These are phyloP conservation scores for Mrakia gelida DNA, from an alignment of 768 basidiomycete species.

Conservation along the genomic window DNA sequence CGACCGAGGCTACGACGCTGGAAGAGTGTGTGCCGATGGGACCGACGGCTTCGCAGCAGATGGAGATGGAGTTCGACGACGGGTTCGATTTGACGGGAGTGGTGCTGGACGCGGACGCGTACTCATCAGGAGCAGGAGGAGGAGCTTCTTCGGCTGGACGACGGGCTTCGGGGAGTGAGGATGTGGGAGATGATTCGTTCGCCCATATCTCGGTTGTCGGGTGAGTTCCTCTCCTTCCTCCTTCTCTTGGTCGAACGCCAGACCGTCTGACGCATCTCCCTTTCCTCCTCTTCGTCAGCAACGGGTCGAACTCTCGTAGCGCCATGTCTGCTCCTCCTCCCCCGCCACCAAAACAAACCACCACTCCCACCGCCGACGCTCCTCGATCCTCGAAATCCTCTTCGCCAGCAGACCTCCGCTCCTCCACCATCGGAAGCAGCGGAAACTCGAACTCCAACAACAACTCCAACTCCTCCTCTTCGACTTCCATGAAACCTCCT, in stretches of 20 bases:
- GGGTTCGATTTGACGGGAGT: conserved; percentile 5
- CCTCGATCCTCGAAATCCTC: background rate
- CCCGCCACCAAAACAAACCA: background rate
- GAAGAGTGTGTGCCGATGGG: background rate
- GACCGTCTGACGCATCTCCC: background rate
- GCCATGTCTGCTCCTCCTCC: conserved; percentile 1
- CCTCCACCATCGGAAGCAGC: background rate
- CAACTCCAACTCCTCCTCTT: too few relatives aligned
- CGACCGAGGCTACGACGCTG: background rate
- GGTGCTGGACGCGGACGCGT: conserved; percentile 11
- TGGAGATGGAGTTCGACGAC: background rate
- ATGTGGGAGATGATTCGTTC: background rate
- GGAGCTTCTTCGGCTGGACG: background rate
- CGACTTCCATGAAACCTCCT: too few relatives aligned
- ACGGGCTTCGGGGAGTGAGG: background rate
- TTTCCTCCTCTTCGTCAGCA: background rate
- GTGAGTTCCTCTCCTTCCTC: background rate
- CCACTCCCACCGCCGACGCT: background rate
- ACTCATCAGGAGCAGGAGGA: background rate
- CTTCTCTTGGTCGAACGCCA: background rate
- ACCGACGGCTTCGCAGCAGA: background rate
- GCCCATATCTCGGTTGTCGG: background rate
- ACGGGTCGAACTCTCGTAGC: background rate
- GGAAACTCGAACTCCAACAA: background rate
- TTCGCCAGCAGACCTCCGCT: background rate